phyloP scores from a whole-genome alignment of 2,329 filamentous ascomycete genomes.

The Aureobasidium sp. region DNA sequence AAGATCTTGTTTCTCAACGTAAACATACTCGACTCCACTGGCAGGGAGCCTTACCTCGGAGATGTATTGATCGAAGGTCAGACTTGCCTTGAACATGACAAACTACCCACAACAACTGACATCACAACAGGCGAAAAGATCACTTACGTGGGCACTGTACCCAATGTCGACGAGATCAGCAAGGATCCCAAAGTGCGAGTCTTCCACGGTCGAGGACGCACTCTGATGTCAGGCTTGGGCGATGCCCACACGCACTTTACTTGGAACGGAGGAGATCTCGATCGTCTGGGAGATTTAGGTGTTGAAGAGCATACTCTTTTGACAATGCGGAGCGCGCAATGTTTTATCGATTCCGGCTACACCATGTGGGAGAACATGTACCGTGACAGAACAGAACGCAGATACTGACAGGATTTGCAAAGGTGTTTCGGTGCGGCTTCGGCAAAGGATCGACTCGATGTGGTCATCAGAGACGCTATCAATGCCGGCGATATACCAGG shows the following conservation, averaged over 20 bases:
- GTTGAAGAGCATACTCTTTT: constrained; percentile 42
- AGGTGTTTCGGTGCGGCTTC: constrained; percentile 39
- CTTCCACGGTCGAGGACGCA: constrained; percentile 34
- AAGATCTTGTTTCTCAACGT: constrained; percentile 32
- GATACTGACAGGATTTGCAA: too few species aligned
- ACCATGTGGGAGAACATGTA: constrained; percentile 38
- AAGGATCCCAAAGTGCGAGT: constrained; percentile 28
- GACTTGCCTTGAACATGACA: neutral
- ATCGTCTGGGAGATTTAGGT: constrained; percentile 32
- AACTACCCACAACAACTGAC: neutral
- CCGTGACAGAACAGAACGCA: too few species aligned
- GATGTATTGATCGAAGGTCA: constrained; percentile 33
- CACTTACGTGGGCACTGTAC: constrained; percentile 26
- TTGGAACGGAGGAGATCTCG: constrained; percentile 40
- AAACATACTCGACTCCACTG: constrained; percentile 33
- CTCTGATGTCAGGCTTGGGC: constrained; percentile 41
- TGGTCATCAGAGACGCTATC: constrained; percentile 41
- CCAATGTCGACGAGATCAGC: constrained; percentile 22
- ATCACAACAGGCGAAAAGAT: constrained; percentile 24
- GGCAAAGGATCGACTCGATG: constrained; percentile 38
- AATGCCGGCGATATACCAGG: constrained; percentile 41
- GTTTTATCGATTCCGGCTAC: constrained; percentile 42
- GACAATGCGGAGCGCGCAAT: constrained; percentile 35
- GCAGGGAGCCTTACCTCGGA: constrained; percentile 29
- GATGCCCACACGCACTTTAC: constrained; percentile 43